Conservation (phyloP, 257 asterid species). For the Forsythia viridissima region DNA sequence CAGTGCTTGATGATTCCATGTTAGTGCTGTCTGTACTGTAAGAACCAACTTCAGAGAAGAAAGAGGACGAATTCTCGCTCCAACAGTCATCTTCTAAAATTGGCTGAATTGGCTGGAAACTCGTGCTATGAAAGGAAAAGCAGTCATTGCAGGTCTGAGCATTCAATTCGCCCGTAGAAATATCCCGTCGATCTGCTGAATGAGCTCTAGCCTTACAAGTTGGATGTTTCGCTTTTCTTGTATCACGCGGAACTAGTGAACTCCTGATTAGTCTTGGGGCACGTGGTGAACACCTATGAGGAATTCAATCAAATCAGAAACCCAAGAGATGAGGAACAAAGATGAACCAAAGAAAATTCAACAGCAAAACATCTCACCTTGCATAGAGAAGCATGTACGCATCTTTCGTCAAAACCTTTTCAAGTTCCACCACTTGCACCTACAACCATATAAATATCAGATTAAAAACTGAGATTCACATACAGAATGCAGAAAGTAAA, state of each 20-base stretch:
- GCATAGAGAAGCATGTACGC: constrained; percentile 92
- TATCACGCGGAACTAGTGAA: constrained; percentile 34
- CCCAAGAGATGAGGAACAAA: background rate
- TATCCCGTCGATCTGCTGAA: constrained; percentile 41
- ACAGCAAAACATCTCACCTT: constrained; percentile 42
- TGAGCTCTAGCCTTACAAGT: constrained; percentile 36
- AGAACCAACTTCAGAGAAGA: constrained; percentile 70
- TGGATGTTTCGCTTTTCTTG: constrained; percentile 32
- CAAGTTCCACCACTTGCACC: constrained; percentile 70
- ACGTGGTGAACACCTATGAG: constrained; percentile 79
- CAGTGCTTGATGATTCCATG: constrained; percentile 51
- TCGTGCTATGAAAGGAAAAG: constrained; percentile 14
- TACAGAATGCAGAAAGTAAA: background rate
- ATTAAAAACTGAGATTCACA: background rate
- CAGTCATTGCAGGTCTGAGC: constrained; percentile 28
- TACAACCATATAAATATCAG: constrained; percentile 23
- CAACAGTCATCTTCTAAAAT: constrained; percentile 39
- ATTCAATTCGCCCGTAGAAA: constrained; percentile 22
- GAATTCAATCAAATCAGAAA: constrained; percentile 22
- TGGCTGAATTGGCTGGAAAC: constrained; percentile 20
- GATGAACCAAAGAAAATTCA: background rate
- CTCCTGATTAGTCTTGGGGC: constrained; percentile 66
- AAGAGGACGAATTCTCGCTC: constrained; percentile 51
- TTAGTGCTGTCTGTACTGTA: constrained; percentile 68
- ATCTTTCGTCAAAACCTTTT: constrained; percentile 54